A percentile compares a stretch with the other conserved stretches of the same genome.
These are phyloP conservation scores for Novakomyces olei DNA, from an alignment of 805 yeast species.

Conservation along the genomic window DNA sequence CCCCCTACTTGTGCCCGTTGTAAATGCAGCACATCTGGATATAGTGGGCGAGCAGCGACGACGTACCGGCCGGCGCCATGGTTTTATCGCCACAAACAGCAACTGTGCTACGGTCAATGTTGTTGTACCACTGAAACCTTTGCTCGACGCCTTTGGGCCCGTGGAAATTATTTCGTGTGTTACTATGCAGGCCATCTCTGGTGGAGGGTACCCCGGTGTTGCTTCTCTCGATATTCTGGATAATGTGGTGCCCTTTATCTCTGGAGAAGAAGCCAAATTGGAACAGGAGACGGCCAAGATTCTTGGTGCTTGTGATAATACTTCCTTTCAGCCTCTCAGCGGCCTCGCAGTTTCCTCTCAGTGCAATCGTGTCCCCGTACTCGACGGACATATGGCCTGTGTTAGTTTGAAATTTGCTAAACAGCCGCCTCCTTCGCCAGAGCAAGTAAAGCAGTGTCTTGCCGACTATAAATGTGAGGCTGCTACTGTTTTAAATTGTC, in stretches of 20 bases:
- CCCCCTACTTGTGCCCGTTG: constrained; percentile 87
- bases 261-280: constrained; percentile 95
- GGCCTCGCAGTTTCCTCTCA: constrained; percentile 80
- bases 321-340: constrained; percentile 35
- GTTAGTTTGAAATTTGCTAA: constrained; percentile 64
- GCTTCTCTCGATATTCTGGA: constrained; percentile 87
- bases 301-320: constrained; percentile 39
- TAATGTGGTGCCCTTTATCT: constrained; percentile 80
- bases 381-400: constrained; percentile 95
- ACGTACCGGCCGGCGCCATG: constrained; percentile 17
- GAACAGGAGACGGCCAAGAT: constrained; percentile 97
- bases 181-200: constrained; percentile 91
- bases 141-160: constrained; percentile 77
- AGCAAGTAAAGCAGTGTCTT: constrained; percentile 48
- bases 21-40: constrained; percentile 73
- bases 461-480: constrained; percentile 70
- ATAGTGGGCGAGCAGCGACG: constrained; percentile 26
- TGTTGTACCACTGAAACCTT: constrained; percentile 91
- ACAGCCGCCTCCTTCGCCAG: constrained; percentile 68
- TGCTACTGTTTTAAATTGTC: constrained; percentile 46
- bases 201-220: constrained; percentile 97
- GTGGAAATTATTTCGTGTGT: constrained; percentile 68
- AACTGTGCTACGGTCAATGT: constrained; percentile 97
- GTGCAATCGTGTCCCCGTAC: constrained; percentile 89
- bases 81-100: constrained; percentile 82